Percentiles rank a stretch among this genome's conserved stretches.
phyloP scores from a whole-genome alignment of 257 asterid genomes.

The Solanum tacnaense region DNA sequence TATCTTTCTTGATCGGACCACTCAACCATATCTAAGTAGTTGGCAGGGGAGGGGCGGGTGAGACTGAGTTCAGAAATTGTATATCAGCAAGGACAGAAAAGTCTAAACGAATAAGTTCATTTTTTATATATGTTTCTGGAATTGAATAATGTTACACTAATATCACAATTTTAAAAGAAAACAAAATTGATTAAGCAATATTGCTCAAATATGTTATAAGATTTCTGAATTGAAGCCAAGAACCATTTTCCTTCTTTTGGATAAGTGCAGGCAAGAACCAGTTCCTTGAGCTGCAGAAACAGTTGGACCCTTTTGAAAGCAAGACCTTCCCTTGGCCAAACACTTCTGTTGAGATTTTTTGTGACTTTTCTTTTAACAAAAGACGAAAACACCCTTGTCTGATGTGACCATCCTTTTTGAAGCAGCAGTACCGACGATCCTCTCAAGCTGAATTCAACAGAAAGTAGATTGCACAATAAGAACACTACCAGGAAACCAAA shows the following conservation, averaged over 20 bases:
- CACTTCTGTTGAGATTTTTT: background rate
- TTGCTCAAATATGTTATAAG: background rate
- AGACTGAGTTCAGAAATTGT: background rate
- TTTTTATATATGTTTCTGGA: background rate
- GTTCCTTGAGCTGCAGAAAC: background rate
- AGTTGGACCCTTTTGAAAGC: background rate
- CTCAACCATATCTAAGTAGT: background rate
- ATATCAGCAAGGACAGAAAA: background rate
- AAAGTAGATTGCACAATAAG: background rate
- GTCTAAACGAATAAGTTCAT: background rate
- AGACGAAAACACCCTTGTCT: slow-evolving; percentile 67
- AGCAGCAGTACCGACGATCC: slow-evolving; percentile 70
- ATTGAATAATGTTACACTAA: background rate
- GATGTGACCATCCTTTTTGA: slow-evolving; percentile 80
- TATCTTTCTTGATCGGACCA: background rate
- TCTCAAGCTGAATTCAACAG: slow-evolving; percentile 53
- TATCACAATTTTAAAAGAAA: background rate
- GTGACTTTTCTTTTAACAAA: slow-evolving; percentile 24
- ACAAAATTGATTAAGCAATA: background rate
- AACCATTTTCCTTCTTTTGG: background rate
- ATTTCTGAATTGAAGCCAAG: background rate
- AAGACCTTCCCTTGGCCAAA: background rate
- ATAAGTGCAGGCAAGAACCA: background rate
- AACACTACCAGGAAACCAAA: background rate
- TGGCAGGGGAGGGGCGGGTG: background rate